Conservation (phyloP, 768 basidiomycete species). For the Lentinula lateritia region DNA sequence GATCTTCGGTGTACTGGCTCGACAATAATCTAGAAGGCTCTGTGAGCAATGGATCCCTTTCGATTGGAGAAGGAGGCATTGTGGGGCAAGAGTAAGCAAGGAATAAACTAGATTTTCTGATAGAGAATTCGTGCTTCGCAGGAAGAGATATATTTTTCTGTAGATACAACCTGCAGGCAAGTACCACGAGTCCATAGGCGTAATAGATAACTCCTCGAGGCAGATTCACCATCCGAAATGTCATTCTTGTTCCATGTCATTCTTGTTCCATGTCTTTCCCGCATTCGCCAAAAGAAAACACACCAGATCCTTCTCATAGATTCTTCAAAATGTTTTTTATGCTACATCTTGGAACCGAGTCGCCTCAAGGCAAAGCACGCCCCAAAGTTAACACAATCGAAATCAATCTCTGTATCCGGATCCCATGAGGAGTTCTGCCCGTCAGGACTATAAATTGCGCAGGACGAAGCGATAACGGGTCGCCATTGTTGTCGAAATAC, state of each 20-base stretch:
- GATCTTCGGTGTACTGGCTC: background rate
- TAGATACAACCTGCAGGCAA: background rate
- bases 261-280: background rate
- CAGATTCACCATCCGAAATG: background rate
- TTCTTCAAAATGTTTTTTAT: background rate
- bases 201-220: background rate
- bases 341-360: conserved; percentile 11
- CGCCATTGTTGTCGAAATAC: background rate
- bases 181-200: background rate
- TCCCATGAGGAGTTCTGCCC: background rate
- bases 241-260: background rate
- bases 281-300: background rate
- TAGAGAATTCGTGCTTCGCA: background rate
- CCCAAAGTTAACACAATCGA: conserved; percentile 7
- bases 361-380: conserved; percentile 52
- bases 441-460: background rate
- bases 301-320: background rate
- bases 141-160: background rate
- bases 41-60: conserved; percentile 24
- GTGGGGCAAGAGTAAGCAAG: background rate
- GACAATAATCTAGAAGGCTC: conserved; percentile 1
- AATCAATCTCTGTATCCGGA: background rate
- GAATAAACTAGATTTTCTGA: background rate
- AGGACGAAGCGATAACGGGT: background rate
- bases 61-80: conserved; percentile 14